Evolutionary conservation across 345 rosid genomes (phyloP), one percentile per base, ranked within the genome.

Genomic region (Eutrema heterophyllum): DNA sequence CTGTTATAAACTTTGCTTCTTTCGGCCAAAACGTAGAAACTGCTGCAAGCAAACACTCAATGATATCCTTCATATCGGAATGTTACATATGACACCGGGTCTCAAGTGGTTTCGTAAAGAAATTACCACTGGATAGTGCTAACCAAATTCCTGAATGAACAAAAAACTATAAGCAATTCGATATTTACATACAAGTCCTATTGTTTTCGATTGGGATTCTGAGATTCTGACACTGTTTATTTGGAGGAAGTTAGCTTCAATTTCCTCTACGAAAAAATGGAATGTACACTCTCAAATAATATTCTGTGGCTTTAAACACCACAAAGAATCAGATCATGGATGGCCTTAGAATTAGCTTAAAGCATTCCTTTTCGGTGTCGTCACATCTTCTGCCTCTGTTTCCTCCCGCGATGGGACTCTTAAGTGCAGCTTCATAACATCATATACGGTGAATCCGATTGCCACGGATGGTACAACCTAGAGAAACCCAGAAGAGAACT

Each of bases 391-490:
- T 70, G 86, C 78, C 68, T 59, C 86, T 2, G 75, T 77, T 71
- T 87, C 91, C 26, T 94, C 95, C 58, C 90, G 84, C 9, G 97
- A 80, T 29, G 98, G 98, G 60, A 94, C 98, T 81, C 85, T 81
- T 55, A 93, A 80, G 75, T 71, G 77, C 61, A 86, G 77, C 84
- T 93, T 93, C 96, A 93, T 84, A 21, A 88, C 40, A 78, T 94
- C 98, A 63, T 94, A 94, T 6, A 91, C 89, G 15, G 98, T 94
- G 81, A 94, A 94, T 29, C 98, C 98, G 2, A 89, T 94, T 36
- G 97, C 97, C 64, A 91, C 96, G 0, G 97, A 94, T 3, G 98
- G 96, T 45, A 89, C 96, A 77, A 91, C 96, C 97, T 91, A 81
- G 56, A 77, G 51, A 6, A 29, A 29, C 2, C 56, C 21, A 49